Base-by-base conservation (phyloP, 2,329 filamentous ascomycete species). In the Orbilia ellipsospora region DNA sequence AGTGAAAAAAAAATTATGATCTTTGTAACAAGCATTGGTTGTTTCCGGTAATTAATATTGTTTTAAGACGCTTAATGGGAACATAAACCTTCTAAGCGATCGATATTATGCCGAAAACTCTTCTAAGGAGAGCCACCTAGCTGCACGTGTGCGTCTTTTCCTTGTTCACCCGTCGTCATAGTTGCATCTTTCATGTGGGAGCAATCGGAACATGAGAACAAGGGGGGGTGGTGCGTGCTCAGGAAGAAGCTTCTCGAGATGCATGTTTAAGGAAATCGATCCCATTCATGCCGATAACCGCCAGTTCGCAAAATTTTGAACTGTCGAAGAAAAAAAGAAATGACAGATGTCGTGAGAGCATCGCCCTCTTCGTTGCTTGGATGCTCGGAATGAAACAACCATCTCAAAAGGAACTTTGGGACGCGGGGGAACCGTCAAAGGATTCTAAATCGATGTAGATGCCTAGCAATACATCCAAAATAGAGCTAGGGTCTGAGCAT, bases 11-110 rank as follows among this genome's bases (percentile, higher is more conserved):
- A 36, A 36, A 36, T 36, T 36, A 36, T 36, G 31, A 36, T 36
- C 31, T 7, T 36, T 7, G 5, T 10, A 10, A 36, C 31, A 36
- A 36, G 31, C 31, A 36, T 36, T 36, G 10, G 31, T 36, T 36
- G 31, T 36, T 12, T 59, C n/a, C 55, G 55, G 55, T 59, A 59
- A 59, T 59, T 59, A 59, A 59, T 15, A 28, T 6, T 45, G 36
- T 59, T 59, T 31, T 15, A 40, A 23, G 18, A 45, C 8, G 55
- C 55, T 44, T 59, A 59, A 23, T 5, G 36, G 12, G 15, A 23
- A 40, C 5, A 36, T 36, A n/a, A 55, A 15, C 15, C 18, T 18
- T 23, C 48, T 52, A 52, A 52, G 48, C 48, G 48, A 52, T 23
- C 18, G 10, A 23, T 23, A 8, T 23, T 18, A 52, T 52, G 48